Base-by-base conservation (phyloP, 2,329 filamentous ascomycete genomes). In the Tolypocladium paradoxum region DNA sequence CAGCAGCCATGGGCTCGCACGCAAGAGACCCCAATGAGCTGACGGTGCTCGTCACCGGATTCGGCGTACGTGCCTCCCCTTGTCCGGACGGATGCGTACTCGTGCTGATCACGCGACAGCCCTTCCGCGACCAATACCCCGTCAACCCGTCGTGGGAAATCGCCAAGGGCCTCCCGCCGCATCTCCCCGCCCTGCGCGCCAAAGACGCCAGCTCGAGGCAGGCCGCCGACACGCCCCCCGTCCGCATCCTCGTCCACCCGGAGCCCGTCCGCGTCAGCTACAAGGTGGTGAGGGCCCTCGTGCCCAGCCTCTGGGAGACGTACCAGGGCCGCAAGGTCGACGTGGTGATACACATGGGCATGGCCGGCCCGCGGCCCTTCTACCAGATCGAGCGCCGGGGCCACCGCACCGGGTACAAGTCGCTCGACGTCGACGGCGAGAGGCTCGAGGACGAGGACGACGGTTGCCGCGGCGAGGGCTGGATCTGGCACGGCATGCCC, bases 91-190 rank as follows among this genome's bases (percentile, higher is more conserved):
- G 18, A 31, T 46, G 24, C 47, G 14, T 33, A 37, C 38, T 45
- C 24, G 24, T 53, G 54, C 61, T 63, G 55, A 64, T 55, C 36
- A 29, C 35, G 24, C 40, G 37, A 51, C 56, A 92, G 88, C 85
- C 90, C 1, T 95, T 95, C 68, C 83, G 85, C 61, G 75, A 71
- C n/a, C 72, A 84, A 46, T 84, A 84, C 63, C 81, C 83, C 31
- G 72, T 84, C 55, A 95, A 95, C 65, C 88, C 90, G 9, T 90
- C 89, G 3, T 91, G 82, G 78, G 80, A 91, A 64, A 91, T 95
- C 64, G 83, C 86, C 49, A 76, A 75, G 29, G 74, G 73, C 22
- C 79, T 95, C n/a, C 84, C 88, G 4, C 68, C 77, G 2, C 77
- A 79, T 59, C 77, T 91, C 6, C 79, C 82, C 2, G 70, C 76